Evolutionary conservation across 192 early-diverging fungal genomes (phyloP).

Genomic region (Coemansia sp.): DNA sequence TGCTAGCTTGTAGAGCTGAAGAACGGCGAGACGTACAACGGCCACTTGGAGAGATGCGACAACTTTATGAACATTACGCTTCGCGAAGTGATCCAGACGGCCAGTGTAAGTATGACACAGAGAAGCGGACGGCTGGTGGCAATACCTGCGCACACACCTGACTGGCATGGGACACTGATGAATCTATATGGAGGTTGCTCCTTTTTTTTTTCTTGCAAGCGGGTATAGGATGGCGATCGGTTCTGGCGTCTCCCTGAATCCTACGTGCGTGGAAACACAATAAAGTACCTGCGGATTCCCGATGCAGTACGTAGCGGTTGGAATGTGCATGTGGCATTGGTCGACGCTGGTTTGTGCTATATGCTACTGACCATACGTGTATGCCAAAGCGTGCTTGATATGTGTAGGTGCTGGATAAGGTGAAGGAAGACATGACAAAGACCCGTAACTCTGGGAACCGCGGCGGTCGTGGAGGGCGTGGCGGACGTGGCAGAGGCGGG

Average conservation of each 20-base stretch:
- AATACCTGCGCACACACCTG: not conserved
- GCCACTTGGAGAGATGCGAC: slow-evolving; percentile 93
- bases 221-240: slow-evolving; percentile 73
- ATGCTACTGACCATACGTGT: no score
- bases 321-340: not conserved
- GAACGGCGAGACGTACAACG: slow-evolving; percentile 97
- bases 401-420: slow-evolving; percentile 77
- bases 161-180: no score
- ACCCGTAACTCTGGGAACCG: slow-evolving; percentile 45
- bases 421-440: slow-evolving; percentile 72
- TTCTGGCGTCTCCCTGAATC: slow-evolving; percentile 90
- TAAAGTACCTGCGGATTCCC: slow-evolving; percentile 79
- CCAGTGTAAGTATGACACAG: slow-evolving; percentile 57
- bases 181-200: no score
- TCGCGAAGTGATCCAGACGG: slow-evolving; percentile 90
- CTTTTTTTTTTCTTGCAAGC: not conserved
- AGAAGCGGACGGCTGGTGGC: not conserved
- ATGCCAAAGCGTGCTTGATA: not conserved
- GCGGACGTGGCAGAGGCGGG: slow-evolving; percentile 50
- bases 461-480: slow-evolving; percentile 48
- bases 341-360: not conserved
- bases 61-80: slow-evolving; percentile 98
- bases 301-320: slow-evolving; percentile 57
- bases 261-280: slow-evolving; percentile 89
- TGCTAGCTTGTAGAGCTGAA: slow-evolving; percentile 87